Percentiles rank a stretch among this genome's conserved stretches.
These are phyloP conservation scores for Populus hybrid DNA, from an alignment of 441 rosid genomes.

Conservation along the genomic window DNA sequence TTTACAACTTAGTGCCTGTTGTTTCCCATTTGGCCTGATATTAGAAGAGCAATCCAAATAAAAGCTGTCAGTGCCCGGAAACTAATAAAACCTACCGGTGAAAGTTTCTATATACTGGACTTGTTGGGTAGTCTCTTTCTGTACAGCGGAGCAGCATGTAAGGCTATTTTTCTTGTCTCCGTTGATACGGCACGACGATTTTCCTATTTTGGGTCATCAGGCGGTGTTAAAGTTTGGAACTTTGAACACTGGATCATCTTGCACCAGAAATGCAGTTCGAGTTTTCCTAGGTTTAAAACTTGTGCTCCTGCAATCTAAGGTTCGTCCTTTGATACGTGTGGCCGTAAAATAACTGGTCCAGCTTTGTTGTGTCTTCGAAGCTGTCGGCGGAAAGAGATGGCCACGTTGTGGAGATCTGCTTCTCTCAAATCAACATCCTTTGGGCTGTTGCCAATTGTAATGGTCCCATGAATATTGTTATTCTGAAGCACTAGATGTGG, in stretches of 20 bases:
- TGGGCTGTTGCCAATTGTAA: not conserved
- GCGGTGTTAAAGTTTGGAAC: no score
- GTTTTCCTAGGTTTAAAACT: not conserved
- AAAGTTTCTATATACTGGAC: not conserved
- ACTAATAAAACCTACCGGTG: not conserved
- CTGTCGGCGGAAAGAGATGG: not conserved
- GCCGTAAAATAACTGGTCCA: not conserved
- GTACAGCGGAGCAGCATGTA: not conserved
- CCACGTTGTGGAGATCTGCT: not conserved
- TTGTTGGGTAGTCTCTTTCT: not conserved
- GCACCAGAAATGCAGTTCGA: not conserved
- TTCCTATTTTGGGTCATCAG: no score
- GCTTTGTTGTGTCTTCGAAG: not conserved
- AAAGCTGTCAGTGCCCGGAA: not conserved
- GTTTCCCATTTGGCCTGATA: slow-evolving; percentile 1
- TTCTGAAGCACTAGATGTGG: not conserved
- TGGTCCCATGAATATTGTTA: not conserved
- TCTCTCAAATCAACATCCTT: not conserved
- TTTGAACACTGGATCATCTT: no score
- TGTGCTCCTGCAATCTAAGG: not conserved
- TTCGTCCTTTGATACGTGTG: not conserved
- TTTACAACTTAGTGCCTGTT: not conserved
- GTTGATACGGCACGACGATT: no score
- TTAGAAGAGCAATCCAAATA: not conserved
- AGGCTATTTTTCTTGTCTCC: no score